Evolutionary conservation across 495 filamentous ascomycete species (phyloP).

Genomic region (Annulohypoxylon stygium): DNA sequence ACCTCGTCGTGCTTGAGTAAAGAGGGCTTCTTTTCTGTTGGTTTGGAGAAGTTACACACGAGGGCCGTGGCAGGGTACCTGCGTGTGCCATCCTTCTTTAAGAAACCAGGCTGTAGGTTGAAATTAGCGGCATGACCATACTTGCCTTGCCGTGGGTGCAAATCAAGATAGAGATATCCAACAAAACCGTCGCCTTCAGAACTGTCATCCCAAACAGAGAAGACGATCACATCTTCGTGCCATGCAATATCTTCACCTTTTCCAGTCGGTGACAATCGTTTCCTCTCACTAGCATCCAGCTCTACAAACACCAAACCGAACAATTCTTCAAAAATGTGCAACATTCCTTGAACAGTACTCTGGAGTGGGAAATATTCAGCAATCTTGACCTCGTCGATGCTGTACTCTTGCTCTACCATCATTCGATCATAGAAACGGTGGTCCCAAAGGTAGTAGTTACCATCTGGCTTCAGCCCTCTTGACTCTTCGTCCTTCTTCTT

Average conservation of each 20-base stretch:
- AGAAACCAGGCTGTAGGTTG: conserved; percentile 76
- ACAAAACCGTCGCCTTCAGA: conserved; percentile 68
- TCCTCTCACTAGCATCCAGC: conserved; percentile 67
- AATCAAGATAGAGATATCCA: conserved; percentile 75
- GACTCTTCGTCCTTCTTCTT: conserved; percentile 81
- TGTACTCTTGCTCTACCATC: conserved; percentile 92
- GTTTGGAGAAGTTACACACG: conserved; percentile 77
- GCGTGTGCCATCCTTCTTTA: conserved; percentile 65
- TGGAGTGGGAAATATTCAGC: conserved; percentile 94
- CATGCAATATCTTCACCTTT: conserved; percentile 71
- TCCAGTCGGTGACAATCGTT: conserved; percentile 63
- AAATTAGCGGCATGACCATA: conserved; percentile 84
- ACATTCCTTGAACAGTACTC: conserved; percentile 88
- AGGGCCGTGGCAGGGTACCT: conserved; percentile 72
- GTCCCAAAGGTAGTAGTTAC: conserved; percentile 93
- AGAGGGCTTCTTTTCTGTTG: conserved; percentile 70
- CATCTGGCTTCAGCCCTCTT: conserved; percentile 71
- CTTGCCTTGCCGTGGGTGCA: conserved; percentile 72
- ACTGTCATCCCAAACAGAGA: conserved; percentile 73
- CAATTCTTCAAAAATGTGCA: conserved; percentile 92
- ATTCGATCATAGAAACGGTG: conserved; percentile 83
- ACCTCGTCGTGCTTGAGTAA: conserved; percentile 75
- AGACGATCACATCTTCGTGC: conserved; percentile 73
- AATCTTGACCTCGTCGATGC: conserved; percentile 88
- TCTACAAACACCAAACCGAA: conserved; percentile 94